These are phyloP conservation scores for Lachancea sp. DNA, from an alignment of 805 yeast genomes.

Conservation along the genomic window DNA sequence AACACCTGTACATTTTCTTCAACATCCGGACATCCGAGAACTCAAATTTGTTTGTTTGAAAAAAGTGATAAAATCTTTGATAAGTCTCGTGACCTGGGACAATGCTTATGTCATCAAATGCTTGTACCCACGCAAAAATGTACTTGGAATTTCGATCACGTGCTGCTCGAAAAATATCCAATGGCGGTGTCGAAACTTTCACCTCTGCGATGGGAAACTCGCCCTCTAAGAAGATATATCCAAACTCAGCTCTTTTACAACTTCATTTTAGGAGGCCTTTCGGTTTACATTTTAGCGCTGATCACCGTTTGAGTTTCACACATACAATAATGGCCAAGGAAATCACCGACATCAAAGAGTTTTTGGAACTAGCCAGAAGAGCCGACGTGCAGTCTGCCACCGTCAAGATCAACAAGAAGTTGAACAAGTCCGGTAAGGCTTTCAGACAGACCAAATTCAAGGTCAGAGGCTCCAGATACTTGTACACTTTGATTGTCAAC, in stretches of 20 bases:
- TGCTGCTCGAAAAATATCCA: background rate
- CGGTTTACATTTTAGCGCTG: background rate
- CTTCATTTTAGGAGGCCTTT: background rate
- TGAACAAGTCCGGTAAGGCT: conserved; percentile 74
- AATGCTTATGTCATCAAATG: background rate
- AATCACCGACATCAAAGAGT: conserved; percentile 94
- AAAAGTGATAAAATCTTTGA: no score
- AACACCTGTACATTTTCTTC: background rate
- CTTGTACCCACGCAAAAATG: background rate
- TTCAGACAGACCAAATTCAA: conserved; percentile 97
- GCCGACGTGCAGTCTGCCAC: conserved; percentile 89
- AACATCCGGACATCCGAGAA: no score
- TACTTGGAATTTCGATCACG: background rate
- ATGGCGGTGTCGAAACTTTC: background rate
- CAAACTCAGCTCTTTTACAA: background rate
- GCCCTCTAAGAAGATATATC: background rate
- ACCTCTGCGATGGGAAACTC: background rate
- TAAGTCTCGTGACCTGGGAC: background rate
- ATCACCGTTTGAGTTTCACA: background rate
- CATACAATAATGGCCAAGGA: conserved; percentile 41
- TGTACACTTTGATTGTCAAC: conserved; percentile 92
- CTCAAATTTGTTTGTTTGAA: no score
- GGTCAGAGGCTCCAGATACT: conserved; percentile 92
- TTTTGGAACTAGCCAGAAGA: conserved; percentile 94
- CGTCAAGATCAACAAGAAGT: conserved; percentile 86